Base-by-base conservation (phyloP, 2,329 filamentous ascomycete species). In the Diaporthe destruens region DNA sequence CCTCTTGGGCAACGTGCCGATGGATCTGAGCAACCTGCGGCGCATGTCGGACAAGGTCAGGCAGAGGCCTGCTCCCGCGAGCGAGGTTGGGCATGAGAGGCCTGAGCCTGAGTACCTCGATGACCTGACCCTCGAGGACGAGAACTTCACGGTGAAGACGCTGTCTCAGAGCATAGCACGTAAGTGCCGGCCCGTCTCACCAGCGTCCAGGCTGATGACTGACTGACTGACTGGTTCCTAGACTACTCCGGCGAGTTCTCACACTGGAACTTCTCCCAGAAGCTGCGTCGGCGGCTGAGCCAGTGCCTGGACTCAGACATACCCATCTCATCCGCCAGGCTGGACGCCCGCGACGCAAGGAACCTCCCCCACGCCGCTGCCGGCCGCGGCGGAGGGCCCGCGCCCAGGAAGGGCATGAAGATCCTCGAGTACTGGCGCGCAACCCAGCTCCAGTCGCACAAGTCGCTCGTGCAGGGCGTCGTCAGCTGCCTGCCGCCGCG, bases 211-310 rank as follows among this genome's bases (percentile, higher is more conserved):
- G 16, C 18, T 0, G 39, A 56, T 23, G 69, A 12, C 61, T 75
- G 32, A 70, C 71, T 23, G 69, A 12, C 61, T 75, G 32, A 70
- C 71, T 7, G 20, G 4, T 5, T 9, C 6, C 6, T 54, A 87
- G 85, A 87, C 69, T 87, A 86, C 72, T 87, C 85, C 0, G 85
- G 85, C 11, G 85, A 87, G 74, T 87, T 87, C 75, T 87, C 85
- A 1, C 85, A 87, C 71, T 87, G 85, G 84, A 87, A 87, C 74
- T 87, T 87, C 75, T 87, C 85, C 53, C 82, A 84, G n/a, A 85
- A 84, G 77, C 84, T 87, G n/a, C 63, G 73, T 3, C 73, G 71
- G 5, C 29, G 73, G 16, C 63, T 74, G 16, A 73, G 71, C 55
- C 71, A 74, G 25, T 74, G 68, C 32, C 51, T 74, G 16, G 71